phyloP scores from a whole-genome alignment of 495 filamentous ascomycete genomes.

The Neurospora terricola region DNA sequence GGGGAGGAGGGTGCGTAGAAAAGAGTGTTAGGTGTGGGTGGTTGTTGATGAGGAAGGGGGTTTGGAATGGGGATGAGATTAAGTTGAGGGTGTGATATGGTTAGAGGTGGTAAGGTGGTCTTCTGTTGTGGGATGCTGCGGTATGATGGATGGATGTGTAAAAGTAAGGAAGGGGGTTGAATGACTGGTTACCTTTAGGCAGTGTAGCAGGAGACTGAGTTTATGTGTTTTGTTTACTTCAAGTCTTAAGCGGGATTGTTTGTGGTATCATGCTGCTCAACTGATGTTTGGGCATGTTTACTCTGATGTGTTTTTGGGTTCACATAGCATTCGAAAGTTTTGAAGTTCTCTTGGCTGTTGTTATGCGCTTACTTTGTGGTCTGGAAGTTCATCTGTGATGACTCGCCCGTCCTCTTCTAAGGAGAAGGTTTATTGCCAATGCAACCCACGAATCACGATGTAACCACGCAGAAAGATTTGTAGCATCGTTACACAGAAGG shows the following conservation, averaged over 20 bases:
- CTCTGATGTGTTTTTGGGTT: neutral
- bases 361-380: neutral
- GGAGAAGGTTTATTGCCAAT: neutral
- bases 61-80: neutral
- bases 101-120: neutral
- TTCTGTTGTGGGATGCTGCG: neutral
- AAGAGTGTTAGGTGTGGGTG: too few relatives aligned
- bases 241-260: neutral
- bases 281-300: neutral
- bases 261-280: neutral
- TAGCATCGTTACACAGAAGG: neutral
- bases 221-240: neutral
- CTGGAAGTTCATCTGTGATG: neutral
- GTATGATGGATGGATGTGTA: neutral
- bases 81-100: neutral
- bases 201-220: neutral
- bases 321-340: neutral
- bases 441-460: too few relatives aligned
- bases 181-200: neutral
- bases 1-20: constrained; percentile 22
- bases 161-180: neutral
- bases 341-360: neutral
- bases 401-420: neutral
- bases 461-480: neutral
- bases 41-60: neutral